Base-by-base conservation (phyloP, 2,329 filamentous ascomycete genomes). In the Trichoderma hamatum region DNA sequence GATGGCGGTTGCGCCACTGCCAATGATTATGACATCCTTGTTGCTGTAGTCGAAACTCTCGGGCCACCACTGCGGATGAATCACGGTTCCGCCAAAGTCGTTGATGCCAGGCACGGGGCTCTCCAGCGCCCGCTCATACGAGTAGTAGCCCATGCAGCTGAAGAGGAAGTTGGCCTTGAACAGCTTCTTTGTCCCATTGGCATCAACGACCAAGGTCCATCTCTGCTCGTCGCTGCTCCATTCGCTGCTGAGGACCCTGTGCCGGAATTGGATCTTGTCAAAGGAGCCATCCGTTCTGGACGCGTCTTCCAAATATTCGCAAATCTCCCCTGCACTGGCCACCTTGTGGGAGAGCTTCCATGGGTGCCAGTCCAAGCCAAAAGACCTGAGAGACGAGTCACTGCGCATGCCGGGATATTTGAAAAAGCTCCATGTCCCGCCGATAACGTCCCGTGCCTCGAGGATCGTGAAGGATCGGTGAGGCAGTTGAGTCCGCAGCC, bases 351-450 rank as follows among this genome's bases (percentile, higher is more conserved):
- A 76, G 52, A 87, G 82, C 10, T 80, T 82, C 92, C 92, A 95
- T 3, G 90, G 90, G 65, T 90, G 84, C 88, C 92, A 96, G 1
- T 85, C 77, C 71, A 94, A 90, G 56, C 88, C 87, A 69, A 90
- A 91, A 0, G 86, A 82, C 67, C 83, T 84, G 72, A 91, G 83
- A 73, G 86, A 83, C 1, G 88, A 90, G 75, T 91, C 89, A 51
- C 88, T 90, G 46, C 89, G 87, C 69, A 94, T 87, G 46, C 92
- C 90, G 0, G 91, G 92, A 75, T 93, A 94, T 55, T 86, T 88
- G 83, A 93, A 95, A 67, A 93, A 86, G 73, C 87, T 87, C 92
- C 92, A 95, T 16, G 92, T 95, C 32, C 92, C 92, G 14, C 92
- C 92, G 10, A 94, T 82, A 52, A 85, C 82, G 68, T 84, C 79